Base-by-base conservation (phyloP, 106 monocot genomes). In the Acorus calamus region DNA sequence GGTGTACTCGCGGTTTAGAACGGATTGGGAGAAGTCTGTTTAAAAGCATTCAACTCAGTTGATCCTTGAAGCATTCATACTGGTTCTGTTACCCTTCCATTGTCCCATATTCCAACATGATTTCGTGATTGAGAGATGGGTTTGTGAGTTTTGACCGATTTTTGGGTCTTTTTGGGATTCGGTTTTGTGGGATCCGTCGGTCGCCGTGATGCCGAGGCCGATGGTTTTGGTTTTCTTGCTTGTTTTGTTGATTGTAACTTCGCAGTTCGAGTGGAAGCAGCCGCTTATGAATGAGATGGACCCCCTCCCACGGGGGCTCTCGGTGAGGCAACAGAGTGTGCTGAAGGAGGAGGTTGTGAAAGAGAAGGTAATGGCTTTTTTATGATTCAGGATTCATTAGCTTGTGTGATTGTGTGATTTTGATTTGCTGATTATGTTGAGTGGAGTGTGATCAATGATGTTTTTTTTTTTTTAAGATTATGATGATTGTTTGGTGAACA, bases 211-310 rank as follows among this genome's bases (percentile, higher is more conserved):
- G 80, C 56, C 76, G 42, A 80, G 73, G 62, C 74, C 84, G 0
- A 71, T 73, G 69, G 70, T 84, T 13, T 77, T 84, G 62, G 67
- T 74, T 50, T 77, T 77, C 53, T 74, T 84, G 3, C 61, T 84
- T 12, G 71, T 80, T 13, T 60, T 80, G 55, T 77, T 84, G 4
- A 80, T 84, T 12, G 67, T 84, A 48, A 84, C 84, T 56, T 84
- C 79, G 2, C 84, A 84, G 48, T 80, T 80, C 42, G 84, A 84
- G 73, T 84, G 80, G 80, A 84, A 80, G 55, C 77, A 73, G 46
- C 80, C 77, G 46, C 65, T 84, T 53, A 56, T 53, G 6, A 70
- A 60, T 42, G 84, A 80, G 45, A 49, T 80, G 44, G 84, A 84
- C 47, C 47, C 62, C 4, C 54, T 12, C 3, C 64, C 67, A 3